A percentile compares a stretch with the other conserved stretches of the same genome.
Conservation (phyloP, 2,329 filamentous ascomycete species). For the Thelonectria olida region DNA sequence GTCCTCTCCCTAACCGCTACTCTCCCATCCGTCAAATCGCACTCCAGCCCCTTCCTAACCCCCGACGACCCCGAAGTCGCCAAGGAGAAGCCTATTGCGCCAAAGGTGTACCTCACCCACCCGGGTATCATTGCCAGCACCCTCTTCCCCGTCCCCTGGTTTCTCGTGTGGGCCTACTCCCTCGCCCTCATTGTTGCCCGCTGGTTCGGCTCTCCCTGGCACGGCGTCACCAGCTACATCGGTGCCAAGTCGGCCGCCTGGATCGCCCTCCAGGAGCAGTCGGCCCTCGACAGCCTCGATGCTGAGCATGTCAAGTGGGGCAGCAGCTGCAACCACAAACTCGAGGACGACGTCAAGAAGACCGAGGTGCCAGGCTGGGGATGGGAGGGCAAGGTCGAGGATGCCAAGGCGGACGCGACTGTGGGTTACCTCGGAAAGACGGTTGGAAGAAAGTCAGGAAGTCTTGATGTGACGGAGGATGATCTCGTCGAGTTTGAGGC, state of each 20-base stretch:
- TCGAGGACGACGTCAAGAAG: constrained; percentile 70
- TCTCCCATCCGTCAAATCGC: constrained; percentile 69
- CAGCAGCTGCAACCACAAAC: constrained; percentile 69
- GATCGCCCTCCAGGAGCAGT: constrained; percentile 75
- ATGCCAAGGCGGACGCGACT: constrained; percentile 54
- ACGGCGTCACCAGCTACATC: constrained; percentile 77
- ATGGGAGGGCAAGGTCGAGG: constrained; percentile 67
- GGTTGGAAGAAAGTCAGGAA: constrained; percentile 67
- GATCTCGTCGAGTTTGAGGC: constrained; percentile 69
- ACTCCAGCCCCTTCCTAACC: constrained; percentile 66
- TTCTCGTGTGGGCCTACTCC: constrained; percentile 76
- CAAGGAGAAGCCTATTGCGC: constrained; percentile 46
- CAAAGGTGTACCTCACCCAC: constrained; percentile 81
- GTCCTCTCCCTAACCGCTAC: constrained; percentile 78
- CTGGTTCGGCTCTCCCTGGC: constrained; percentile 88
- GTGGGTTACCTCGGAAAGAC: constrained; percentile 59
- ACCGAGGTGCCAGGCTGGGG: constrained; percentile 93
- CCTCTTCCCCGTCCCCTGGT: constrained; percentile 77
- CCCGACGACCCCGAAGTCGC: constrained; percentile 33
- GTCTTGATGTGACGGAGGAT: constrained; percentile 68
- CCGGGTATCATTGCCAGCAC: constrained; percentile 87
- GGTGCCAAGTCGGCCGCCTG: constrained; percentile 82
- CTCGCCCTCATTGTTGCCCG: constrained; percentile 76
- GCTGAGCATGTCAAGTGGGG: constrained; percentile 83
- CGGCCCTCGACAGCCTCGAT: constrained; percentile 64